A percentile compares a stretch with the other conserved stretches of the same genome.
These are phyloP conservation scores for Nothophoma quercina DNA, from an alignment of 2,329 filamentous ascomycete species.

Conservation along the genomic window DNA sequence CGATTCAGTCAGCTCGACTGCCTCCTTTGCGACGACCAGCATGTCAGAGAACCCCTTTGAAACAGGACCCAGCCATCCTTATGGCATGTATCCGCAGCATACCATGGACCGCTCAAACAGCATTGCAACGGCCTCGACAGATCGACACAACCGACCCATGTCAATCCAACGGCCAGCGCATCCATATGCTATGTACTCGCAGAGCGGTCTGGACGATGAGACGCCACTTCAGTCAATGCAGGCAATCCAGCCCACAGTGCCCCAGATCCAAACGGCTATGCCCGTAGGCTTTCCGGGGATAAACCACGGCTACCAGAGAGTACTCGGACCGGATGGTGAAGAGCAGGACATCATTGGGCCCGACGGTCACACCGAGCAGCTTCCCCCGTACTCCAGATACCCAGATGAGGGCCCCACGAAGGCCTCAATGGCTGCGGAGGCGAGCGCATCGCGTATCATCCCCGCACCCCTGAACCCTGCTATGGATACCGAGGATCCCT, in stretches of 20 bases:
- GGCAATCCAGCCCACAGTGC: slow-evolving; percentile 42
- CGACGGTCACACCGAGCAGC: slow-evolving; percentile 86
- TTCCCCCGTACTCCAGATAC: slow-evolving; percentile 91
- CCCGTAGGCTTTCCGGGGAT: slow-evolving; percentile 79
- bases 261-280: slow-evolving; percentile 55
- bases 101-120: slow-evolving; percentile 65
- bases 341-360: slow-evolving; percentile 88
- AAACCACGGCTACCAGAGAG: slow-evolving; percentile 72
- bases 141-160: slow-evolving; percentile 65
- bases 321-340: slow-evolving; percentile 80
- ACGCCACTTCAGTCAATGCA: slow-evolving; percentile 30
- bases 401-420: slow-evolving; percentile 76
- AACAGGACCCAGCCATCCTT: slow-evolving; percentile 82
- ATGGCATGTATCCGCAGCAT: slow-evolving; percentile 82
- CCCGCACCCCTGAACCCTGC: slow-evolving; percentile 26
- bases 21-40: slow-evolving; percentile 51
- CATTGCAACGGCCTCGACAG: slow-evolving; percentile 74
- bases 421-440: slow-evolving; percentile 53
- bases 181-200: slow-evolving; percentile 86
- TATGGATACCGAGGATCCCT: slow-evolving; percentile 34
- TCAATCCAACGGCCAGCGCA: slow-evolving; percentile 75
- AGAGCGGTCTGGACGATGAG: slow-evolving; percentile 69
- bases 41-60: slow-evolving; percentile 70
- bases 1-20: slow-evolving; percentile 49
- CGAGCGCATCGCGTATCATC: slow-evolving; percentile 41